These are phyloP conservation scores for Leccinum angustisporum DNA, from an alignment of 1,284 basidiomycete genomes.

Conservation along the genomic window DNA sequence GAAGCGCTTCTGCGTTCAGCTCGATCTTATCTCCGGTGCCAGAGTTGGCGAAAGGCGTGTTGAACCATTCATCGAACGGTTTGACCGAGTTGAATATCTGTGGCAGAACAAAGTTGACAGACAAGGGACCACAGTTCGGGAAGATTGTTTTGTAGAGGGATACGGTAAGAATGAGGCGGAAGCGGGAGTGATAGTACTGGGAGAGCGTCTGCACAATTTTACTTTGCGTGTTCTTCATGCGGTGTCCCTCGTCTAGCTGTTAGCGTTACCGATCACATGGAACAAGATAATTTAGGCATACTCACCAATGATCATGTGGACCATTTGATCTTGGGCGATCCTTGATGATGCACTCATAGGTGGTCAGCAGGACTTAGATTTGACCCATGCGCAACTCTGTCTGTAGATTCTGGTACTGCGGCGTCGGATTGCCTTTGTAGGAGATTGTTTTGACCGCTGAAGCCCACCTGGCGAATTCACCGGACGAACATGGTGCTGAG, in stretches of 20 bases:
- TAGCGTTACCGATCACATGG: conserved; percentile 5
- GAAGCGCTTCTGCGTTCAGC: conserved; percentile 99
- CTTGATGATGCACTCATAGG: conserved; percentile 99
- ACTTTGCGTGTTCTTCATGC: conserved; percentile 99
- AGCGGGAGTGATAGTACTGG: conserved; percentile 90
- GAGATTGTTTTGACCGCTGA: conserved; percentile 83
- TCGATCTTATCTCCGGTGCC: conserved; percentile 97
- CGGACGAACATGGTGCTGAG: conserved; percentile 98
- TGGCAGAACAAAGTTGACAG: conserved; percentile 88
- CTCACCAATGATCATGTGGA: conserved; percentile 96
- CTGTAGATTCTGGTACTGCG: conserved; percentile 56
- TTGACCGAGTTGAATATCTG: conserved; percentile 99
- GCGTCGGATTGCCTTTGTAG: conserved; percentile 92
- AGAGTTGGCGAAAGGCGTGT: conserved; percentile 98
- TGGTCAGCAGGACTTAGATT: conserved; percentile 96
- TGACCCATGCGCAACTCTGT: conserved; percentile 73
- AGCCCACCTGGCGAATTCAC: conserved; percentile 98
- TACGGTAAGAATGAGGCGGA: conserved; percentile 96
- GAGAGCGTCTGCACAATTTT: conserved; percentile 94
- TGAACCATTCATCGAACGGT: conserved; percentile 99
- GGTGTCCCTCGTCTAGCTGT: conserved; percentile 88
- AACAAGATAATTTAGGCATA: conserved; percentile 2
- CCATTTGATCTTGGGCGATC: conserved; percentile 95
- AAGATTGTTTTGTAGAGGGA: conserved; percentile 97
- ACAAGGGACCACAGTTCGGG: conserved; percentile 98